phyloP scores from a whole-genome alignment of 2,329 filamentous ascomycete genomes.

The Trichoderma sp. region DNA sequence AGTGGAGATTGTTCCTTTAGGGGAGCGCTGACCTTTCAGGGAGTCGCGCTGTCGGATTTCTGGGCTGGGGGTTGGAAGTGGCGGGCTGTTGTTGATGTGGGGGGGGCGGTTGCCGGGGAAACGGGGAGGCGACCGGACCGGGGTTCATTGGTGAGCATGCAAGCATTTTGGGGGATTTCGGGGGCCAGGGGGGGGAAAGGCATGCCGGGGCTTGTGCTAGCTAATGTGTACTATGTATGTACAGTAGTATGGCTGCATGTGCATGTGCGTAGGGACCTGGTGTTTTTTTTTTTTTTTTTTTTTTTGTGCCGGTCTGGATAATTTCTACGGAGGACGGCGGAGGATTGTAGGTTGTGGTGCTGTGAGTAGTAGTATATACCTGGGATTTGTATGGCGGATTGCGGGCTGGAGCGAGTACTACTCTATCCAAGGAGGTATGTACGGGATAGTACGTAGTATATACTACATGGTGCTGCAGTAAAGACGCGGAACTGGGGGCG shows the following conservation, averaged over 20 bases:
- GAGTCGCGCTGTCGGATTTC: constrained; percentile 1
- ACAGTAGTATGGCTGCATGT: neutral
- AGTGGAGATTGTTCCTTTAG: constrained; percentile 13
- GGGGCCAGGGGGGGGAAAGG: neutral
- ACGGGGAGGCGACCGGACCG: constrained; percentile 4
- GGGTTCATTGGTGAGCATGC: neutral
- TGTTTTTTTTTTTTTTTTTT: too few species aligned
- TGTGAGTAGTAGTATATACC: too few species aligned
- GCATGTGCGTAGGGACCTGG: constrained; percentile 8
- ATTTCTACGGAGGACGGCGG: too few species aligned
- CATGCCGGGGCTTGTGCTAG: too few species aligned
- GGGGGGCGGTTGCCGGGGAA: constrained; percentile 22
- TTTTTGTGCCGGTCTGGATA: neutral
- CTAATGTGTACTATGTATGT: too few species aligned
- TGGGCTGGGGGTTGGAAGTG: neutral
- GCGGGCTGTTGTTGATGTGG: constrained; percentile 23
- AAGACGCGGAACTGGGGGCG: neutral
- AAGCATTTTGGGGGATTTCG: constrained; percentile 2
- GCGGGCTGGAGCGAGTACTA: neutral
- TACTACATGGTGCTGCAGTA: too few species aligned
- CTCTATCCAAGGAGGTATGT: neutral
- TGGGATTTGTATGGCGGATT: too few species aligned
- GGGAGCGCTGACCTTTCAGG: constrained; percentile 14
- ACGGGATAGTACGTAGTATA: too few species aligned
- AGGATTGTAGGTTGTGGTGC: too few species aligned